Evolutionary conservation across 345 rosid genomes (phyloP).

Genomic region (Noccaea caerulescens): DNA sequence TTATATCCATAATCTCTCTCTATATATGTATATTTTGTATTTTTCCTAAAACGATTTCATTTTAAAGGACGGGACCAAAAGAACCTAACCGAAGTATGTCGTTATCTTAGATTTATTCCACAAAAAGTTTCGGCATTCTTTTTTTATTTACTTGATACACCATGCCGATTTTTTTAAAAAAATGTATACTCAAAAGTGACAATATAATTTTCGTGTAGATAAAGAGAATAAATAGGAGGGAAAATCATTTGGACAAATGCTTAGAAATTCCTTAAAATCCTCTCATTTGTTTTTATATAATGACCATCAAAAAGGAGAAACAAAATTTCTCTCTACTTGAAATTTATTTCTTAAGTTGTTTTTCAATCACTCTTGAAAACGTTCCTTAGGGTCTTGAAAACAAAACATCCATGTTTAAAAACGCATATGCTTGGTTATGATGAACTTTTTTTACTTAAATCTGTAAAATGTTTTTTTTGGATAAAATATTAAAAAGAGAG

Average conservation of each 20-base stretch:
- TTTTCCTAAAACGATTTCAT: neutral
- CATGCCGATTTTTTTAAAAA: no score
- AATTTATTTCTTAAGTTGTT: no score
- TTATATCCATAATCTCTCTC: neutral
- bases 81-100: conserved; percentile 1
- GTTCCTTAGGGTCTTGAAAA: no score
- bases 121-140: neutral
- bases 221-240: conserved; percentile 2
- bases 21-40: neutral
- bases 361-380: no score
- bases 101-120: neutral
- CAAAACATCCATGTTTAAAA: no score
- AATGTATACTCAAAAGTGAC: neutral
- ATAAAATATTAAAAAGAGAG: no score
- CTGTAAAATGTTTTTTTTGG: no score
- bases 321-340: no score
- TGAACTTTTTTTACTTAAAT: no score
- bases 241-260: conserved; percentile 22
- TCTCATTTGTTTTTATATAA: neutral
- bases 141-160: neutral
- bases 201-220: conserved; percentile 32
- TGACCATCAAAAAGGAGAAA: conserved; percentile 12
- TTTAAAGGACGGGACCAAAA: neutral
- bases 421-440: no score
- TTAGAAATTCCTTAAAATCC: conserved; percentile 21